phyloP scores from a whole-genome alignment of 768 basidiomycete genomes.

The Sporobolomyces roseus region DNA sequence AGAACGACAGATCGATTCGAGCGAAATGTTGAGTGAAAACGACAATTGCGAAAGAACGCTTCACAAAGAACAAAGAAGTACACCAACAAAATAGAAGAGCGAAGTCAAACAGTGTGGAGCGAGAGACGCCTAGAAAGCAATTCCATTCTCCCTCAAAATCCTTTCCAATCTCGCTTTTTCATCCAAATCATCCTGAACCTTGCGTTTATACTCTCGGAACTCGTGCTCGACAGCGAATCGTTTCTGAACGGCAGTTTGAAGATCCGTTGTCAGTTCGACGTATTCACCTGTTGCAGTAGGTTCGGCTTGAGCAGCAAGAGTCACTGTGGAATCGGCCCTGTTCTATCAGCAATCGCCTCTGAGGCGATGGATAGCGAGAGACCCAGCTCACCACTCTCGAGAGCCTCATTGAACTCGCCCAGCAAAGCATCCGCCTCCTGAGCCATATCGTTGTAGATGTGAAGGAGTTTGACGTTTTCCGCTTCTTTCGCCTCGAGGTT shows the following conservation, averaged over 20 bases:
- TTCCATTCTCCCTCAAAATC: slow-evolving; percentile 21
- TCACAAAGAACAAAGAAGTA: too few relatives aligned
- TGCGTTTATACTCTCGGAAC: slow-evolving; percentile 12
- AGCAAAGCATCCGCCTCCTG: slow-evolving; percentile 18
- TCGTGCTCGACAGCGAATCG: slow-evolving; percentile 27
- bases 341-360: neutral
- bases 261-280: slow-evolving; percentile 21
- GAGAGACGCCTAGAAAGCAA: slow-evolving; percentile 8
- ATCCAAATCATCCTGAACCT: slow-evolving; percentile 6
- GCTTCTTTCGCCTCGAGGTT: slow-evolving; percentile 2
- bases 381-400: slow-evolving; percentile 15
- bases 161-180: slow-evolving; percentile 25
- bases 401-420: slow-evolving; percentile 18
- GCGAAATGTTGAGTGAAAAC: too few relatives aligned
- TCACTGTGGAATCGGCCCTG: slow-evolving; percentile 2
- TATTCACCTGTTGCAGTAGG: slow-evolving; percentile 24
- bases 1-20: too few relatives aligned
- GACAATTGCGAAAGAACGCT: too few relatives aligned
- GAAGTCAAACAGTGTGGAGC: too few relatives aligned
- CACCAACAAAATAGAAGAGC: too few relatives aligned
- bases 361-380: neutral
- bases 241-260: neutral
- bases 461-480: slow-evolving; percentile 16
- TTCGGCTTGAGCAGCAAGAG: slow-evolving; percentile 22
- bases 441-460: slow-evolving; percentile 27